Evolutionary conservation across 78 protist species (phyloP), one percentile per base, ranked within the genome.

Genomic region (Speleostelium caveatum): DNA sequence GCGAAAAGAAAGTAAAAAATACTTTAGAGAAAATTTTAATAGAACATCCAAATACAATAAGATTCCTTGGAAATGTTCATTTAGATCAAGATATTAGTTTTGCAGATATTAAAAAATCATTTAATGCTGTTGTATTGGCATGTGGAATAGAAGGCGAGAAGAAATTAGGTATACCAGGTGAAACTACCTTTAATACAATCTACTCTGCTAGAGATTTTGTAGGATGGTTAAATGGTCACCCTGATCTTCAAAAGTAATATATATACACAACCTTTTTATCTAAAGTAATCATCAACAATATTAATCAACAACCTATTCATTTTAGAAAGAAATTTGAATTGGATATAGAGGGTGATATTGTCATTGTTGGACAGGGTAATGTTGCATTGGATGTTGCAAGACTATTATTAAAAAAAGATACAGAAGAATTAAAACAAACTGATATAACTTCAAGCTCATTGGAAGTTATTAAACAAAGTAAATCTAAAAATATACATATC

Each of bases 341-440:
- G 1, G 26, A 53, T 24, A n/a, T n/a, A n/a, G 53, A 45, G 53
- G 68, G 75, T 30, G 39, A 87, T 75, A 65, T 77, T 5, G 93
- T 51, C n/a, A 87, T 87, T n/a, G 71, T 87, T 39, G 93, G 93
- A 28, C 93, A 87, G 41, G 93, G 93, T 28, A 87, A 87, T 60
- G 93, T 87, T 17, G 93, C 93, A 30, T 36, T 87, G 42, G 93
- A 87, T 60, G 93, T 87, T 2, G 93, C 93, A 4, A 61, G 93
- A 49, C 51, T 72, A 72, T 49, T 87, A 3, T 49, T 87, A 26
- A 59, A 73, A 16, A 68, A 77, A 16, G 61, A 79, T 28, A 33
- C 59, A 10, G 58, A 59, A 17, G 93, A 87, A 36, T 35, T 87
- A 17, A 41, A 56, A 38, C 16, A 55, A 17, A 87, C 93, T 8